Conservation (phyloP, 352 stramenopile species). For the Aphanomyces cochlioides region DNA sequence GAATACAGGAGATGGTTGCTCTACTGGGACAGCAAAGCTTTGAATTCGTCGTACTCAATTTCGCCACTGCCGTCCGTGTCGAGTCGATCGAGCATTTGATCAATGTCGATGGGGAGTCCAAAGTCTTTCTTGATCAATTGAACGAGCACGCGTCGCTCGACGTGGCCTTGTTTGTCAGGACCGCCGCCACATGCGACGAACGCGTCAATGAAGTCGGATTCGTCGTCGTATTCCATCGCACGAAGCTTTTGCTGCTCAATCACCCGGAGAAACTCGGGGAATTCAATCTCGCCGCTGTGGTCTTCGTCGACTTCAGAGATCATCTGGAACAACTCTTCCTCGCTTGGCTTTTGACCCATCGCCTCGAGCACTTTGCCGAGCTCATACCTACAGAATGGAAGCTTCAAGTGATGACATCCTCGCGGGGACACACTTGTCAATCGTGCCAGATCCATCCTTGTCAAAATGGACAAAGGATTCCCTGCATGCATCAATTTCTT, state of each 20-base stretch:
- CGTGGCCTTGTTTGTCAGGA: slow-evolving; percentile 88
- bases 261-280: slow-evolving; percentile 96
- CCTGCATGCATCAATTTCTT: slow-evolving; percentile 94
- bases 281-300: slow-evolving; percentile 96
- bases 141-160: slow-evolving; percentile 84
- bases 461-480: slow-evolving; percentile 97
- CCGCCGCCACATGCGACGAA: slow-evolving; percentile 94
- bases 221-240: slow-evolving; percentile 91
- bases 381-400: slow-evolving; percentile 46
- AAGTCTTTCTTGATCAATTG: slow-evolving; percentile 97
- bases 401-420: slow-evolving; percentile 2
- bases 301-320: slow-evolving; percentile 92
- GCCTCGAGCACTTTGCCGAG: slow-evolving; percentile 93
- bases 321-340: slow-evolving; percentile 98
- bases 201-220: slow-evolving; percentile 96
- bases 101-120: slow-evolving; percentile 94
- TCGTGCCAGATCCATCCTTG: slow-evolving; percentile 92
- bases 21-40: slow-evolving; percentile 81
- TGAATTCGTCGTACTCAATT: slow-evolving; percentile 97
- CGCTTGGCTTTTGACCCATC: slow-evolving; percentile 95
- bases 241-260: slow-evolving; percentile 96
- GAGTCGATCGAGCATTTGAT: slow-evolving; percentile 94
- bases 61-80: slow-evolving; percentile 92
- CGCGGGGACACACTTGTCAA: slow-evolving; percentile 85
- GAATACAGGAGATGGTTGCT: too few relatives aligned